phyloP scores from a whole-genome alignment of 805 yeast species.

The Candida germanica region DNA sequence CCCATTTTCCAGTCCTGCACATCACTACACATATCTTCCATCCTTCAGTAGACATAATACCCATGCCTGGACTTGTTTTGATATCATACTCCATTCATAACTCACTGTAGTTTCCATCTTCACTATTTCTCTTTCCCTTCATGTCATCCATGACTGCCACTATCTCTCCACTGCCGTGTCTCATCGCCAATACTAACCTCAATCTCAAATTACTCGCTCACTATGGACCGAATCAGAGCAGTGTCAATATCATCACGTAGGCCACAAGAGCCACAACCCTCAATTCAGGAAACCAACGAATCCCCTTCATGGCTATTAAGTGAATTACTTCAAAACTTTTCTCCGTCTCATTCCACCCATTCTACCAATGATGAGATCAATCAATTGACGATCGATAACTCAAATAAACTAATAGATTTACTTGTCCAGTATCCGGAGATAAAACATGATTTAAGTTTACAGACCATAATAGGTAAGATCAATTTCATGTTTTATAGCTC shows the following conservation, averaged over 20 bases:
- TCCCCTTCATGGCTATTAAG: constrained; percentile 58
- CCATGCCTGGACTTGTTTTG: too few relatives aligned
- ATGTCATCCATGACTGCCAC: too few relatives aligned
- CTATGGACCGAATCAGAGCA: constrained; percentile 14
- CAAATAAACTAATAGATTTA: constrained; percentile 58
- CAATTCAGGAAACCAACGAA: constrained; percentile 2
- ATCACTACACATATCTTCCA: too few relatives aligned
- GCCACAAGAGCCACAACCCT: constrained; percentile 4
- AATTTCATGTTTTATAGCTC: constrained; percentile 58
- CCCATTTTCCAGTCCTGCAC: too few relatives aligned
- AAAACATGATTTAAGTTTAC: constrained; percentile 59
- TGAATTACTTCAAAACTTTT: constrained; percentile 55
- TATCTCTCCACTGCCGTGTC: too few relatives aligned
- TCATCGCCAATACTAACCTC: too few relatives aligned
- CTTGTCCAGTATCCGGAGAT: constrained; percentile 57
- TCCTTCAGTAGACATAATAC: too few relatives aligned
- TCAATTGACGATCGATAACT: constrained; percentile 6
- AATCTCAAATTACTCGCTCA: too few relatives aligned
- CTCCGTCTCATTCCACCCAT: constrained; percentile 18
- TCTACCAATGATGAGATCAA: constrained; percentile 3
- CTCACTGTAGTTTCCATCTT: too few relatives aligned
- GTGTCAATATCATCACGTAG: constrained; percentile 12
- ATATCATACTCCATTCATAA: too few relatives aligned
- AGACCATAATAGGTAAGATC: constrained; percentile 54
- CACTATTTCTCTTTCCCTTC: too few relatives aligned